phyloP scores from a whole-genome alignment of 2,329 filamentous ascomycete genomes.

The Rhynchosporium secalis region DNA sequence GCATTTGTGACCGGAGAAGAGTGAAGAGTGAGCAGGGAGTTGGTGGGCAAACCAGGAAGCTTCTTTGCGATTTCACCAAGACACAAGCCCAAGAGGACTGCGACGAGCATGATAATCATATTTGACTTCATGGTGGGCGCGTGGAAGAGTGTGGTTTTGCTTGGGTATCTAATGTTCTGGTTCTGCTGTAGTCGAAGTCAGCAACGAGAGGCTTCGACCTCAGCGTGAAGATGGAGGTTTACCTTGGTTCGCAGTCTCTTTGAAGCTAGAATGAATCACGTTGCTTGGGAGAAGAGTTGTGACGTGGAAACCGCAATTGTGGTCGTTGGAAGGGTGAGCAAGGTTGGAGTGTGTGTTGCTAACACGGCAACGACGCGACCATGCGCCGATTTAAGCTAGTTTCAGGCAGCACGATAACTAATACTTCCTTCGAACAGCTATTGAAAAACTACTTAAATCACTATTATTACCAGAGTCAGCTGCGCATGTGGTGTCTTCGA shows the following conservation, averaged over 20 bases:
- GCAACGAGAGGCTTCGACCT: not conserved
- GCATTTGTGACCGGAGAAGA: not conserved
- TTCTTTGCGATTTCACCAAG: not conserved
- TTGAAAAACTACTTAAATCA: not conserved
- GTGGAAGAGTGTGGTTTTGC: not conserved
- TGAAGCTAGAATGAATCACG: not conserved
- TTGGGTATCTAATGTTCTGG: not conserved
- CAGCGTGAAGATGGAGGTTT: not conserved
- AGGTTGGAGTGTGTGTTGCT: not conserved
- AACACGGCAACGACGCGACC: not conserved
- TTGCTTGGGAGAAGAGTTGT: not conserved
- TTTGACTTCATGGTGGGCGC: not conserved
- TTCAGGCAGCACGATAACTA: constrained; percentile 3
- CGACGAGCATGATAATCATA: not conserved
- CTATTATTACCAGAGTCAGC: not conserved
- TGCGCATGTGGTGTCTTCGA: not conserved
- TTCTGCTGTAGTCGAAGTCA: not conserved
- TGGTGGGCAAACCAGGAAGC: not conserved
- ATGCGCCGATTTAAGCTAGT: not conserved
- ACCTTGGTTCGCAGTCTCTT: not conserved
- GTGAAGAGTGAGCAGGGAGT: not conserved
- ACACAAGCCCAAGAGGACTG: not conserved
- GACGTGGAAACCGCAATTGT: not conserved
- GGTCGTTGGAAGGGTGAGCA: not conserved
- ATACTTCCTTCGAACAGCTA: not conserved